phyloP scores from a whole-genome alignment of 1,284 basidiomycete genomes.

The Termitomyces sp. region DNA sequence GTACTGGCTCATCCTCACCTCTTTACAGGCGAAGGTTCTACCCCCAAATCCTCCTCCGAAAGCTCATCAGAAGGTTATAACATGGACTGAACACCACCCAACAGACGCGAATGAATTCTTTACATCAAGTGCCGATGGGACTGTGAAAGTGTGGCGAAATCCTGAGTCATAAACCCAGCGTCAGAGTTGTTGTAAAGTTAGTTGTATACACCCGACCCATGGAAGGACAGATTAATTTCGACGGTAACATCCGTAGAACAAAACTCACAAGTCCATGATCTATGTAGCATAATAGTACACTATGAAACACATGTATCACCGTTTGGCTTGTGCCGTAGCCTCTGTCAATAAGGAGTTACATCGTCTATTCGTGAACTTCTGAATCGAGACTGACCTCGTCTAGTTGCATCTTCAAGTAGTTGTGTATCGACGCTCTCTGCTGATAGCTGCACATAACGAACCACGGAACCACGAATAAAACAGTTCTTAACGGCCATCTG shows the following conservation, averaged over 20 bases:
- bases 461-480: conserved; percentile 97
- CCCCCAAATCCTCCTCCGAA: conserved; percentile 64
- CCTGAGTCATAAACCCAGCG: conserved; percentile 21
- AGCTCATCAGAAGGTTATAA: conserved; percentile 79
- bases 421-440: conserved; percentile 94
- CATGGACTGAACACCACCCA: conserved; percentile 89
- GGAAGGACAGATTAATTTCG: conserved; percentile 1
- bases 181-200: neutral
- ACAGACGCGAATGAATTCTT: conserved; percentile 78
- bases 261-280: conserved; percentile 8
- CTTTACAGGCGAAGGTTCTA: conserved; percentile 57
- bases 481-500: conserved; percentile 99
- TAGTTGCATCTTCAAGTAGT: conserved; percentile 93
- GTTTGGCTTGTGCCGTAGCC: conserved; percentile 51
- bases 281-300: conserved; percentile 11
- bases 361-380: neutral
- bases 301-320: conserved; percentile 28
- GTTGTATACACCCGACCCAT: neutral
- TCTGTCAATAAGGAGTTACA: conserved; percentile 29
- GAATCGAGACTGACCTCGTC: conserved; percentile 65
- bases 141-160: conserved; percentile 75
- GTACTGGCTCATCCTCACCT: neutral
- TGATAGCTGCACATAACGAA: conserved; percentile 94
- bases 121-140: conserved; percentile 84
- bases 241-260: conserved; percentile 5